A percentile compares a stretch with the other conserved stretches of the same genome.
Conservation (phyloP, 129 eudicot species). For the Rutidosis leptorrhynchoides region DNA sequence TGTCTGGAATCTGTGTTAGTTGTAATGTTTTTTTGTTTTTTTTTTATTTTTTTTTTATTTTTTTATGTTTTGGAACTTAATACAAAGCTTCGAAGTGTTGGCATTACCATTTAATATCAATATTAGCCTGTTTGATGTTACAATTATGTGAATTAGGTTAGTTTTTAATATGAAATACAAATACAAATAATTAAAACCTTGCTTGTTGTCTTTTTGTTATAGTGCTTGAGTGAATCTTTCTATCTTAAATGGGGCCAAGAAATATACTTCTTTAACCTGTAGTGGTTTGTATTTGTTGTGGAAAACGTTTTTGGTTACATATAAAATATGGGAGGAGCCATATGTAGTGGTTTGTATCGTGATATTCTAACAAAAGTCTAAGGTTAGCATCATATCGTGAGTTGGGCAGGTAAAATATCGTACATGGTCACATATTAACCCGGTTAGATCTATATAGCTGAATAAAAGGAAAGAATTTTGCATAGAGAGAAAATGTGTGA, state of each 20-base stretch:
- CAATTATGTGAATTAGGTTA: not conserved
- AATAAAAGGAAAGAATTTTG: no score
- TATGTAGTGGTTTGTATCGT: no score
- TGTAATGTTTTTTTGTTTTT: conserved; percentile 9
- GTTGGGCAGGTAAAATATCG: no score
- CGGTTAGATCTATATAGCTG: no score
- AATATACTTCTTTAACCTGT: not conserved
- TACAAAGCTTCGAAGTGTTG: not conserved
- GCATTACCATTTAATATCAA: not conserved
- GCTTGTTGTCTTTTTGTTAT: not conserved
- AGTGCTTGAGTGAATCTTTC: conserved; percentile 1
- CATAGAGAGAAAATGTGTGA: no score
- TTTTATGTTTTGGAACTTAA: conserved; percentile 3
- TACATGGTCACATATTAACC: no score
- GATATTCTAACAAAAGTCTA: no score
- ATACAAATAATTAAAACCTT: not conserved
- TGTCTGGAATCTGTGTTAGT: conserved; percentile 23
- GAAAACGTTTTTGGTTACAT: not conserved
- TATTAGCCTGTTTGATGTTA: not conserved
- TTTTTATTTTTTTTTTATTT: not conserved
- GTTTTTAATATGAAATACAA: not conserved
- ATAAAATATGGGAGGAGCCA: not conserved
- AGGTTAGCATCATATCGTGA: not conserved
- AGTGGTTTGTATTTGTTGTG: not conserved
- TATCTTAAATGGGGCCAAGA: not conserved